Evolutionary conservation across 176 grass and related monocot genomes (phyloP), one percentile per base, ranked within the genome.

Genomic region (Musa schizocarpa): DNA sequence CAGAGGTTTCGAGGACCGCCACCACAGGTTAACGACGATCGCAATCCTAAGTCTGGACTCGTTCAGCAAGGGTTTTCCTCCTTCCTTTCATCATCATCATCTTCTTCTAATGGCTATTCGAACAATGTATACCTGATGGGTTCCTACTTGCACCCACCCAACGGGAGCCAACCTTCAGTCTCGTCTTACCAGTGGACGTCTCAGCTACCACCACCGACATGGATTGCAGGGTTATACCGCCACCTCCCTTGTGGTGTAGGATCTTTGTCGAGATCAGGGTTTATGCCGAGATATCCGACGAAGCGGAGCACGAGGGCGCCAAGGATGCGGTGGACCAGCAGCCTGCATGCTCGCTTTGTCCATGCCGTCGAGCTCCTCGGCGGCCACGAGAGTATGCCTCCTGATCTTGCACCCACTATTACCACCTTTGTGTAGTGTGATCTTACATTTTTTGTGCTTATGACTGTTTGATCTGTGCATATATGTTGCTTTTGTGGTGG

Each of bases 301-400:
- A 61, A n/a, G 57, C 78, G 79, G 25, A 86, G 74, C 51, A 65
- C 72, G 13, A 54, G 84, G 6, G 84, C 74, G 1, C 84, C 84
- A 13, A 81, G 84, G 63, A 82, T 86, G 84, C 75, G 84, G 79
- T 86, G 84, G 84, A 86, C 84, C 5, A 82, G 79, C 64, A 82
- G 73, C 8, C 84, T 86, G 58, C 84, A 86, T 68, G 84, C 84
- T 0, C 74, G 79, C 77, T 86, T 86, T 64, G 84, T 86, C 68
- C 78, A 86, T 74, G 84, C 84, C 1, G 79, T 86, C 25, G 74
- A 78, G 52, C 74, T 86, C 54, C 72, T 86, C 10, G 84, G 84
- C 62, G 84, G 84, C 74, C 84, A 86, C 57, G 84, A 86, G 57
- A 86, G 84, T 86, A 81, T 61, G 57, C 34, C 58, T 54, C 63